Evolutionary conservation across 768 basidiomycete species (phyloP), one percentile per base, ranked within the genome.

Genomic region (Agaricus blazei): DNA sequence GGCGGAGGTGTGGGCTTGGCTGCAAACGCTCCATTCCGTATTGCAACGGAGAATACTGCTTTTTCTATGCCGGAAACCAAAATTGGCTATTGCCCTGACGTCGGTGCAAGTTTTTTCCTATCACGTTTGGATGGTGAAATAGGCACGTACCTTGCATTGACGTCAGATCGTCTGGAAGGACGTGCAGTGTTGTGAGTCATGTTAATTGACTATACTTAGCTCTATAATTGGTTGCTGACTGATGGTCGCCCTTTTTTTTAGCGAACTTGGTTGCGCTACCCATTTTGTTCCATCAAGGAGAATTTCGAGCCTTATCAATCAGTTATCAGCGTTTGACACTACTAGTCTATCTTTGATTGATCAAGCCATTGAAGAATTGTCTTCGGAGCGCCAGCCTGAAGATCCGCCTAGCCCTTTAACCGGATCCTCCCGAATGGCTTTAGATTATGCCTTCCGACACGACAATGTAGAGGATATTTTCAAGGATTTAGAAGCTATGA

Each of bases 31-130:
- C 81, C 87, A 0, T 94, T 98, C 71, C 82, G 97, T 58, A 81
- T 99, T 54, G 95, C 95, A 3, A 98, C 96, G 3, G 93, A 96
- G 68, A 89, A 88, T 27, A 97, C 95, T 0, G 56, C 80, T 1
- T 90, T 98, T 67, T 88, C 93, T 5, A 98, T 98, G 97, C 97
- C 97, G 14, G 97, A 99, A 74, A 93, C 90, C 11, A 90, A 88
- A 64, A 93, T 94, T 63, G 90, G 88, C 43, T 93, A 90, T 66
- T 84, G 74, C 60, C 95, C 96, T 28, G 96, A 99, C 70, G 95
- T 99, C 26, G 97, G 97, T 19, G 88, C 87, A 28, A 93, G 83
- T 63, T 90, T 83, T 72, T 95, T 93, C 75, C 74, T 99, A 48
- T 86, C 93, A 37, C 82, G 87, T 60, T 71, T 98, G 58, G 97